phyloP scores from a whole-genome alignment of 805 yeast species.

The Candida maltosa region DNA sequence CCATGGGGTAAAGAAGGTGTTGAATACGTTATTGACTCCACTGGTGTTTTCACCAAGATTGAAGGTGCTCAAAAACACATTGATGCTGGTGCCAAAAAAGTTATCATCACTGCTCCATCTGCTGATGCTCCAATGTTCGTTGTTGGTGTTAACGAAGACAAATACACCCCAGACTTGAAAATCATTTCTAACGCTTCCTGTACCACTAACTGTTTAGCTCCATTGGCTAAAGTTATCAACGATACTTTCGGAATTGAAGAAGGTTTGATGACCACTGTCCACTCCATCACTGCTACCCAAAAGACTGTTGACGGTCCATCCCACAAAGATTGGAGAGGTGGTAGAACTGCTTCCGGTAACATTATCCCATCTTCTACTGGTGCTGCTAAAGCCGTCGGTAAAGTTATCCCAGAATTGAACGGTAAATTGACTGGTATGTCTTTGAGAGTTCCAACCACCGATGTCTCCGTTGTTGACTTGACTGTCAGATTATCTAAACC shows the following conservation, averaged over 20 bases:
- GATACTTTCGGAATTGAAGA: slow-evolving; percentile 84
- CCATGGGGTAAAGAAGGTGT: slow-evolving; percentile 88
- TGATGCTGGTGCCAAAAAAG: slow-evolving; percentile 92
- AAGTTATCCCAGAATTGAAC: slow-evolving; percentile 85
- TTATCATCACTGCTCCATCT: slow-evolving; percentile 91
- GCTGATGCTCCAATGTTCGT: slow-evolving; percentile 95
- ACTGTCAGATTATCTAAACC: slow-evolving; percentile 77
- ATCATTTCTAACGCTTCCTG: slow-evolving; percentile 92
- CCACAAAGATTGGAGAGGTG: slow-evolving; percentile 98
- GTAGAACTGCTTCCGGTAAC: slow-evolving; percentile 94
- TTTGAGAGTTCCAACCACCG: slow-evolving; percentile 90
- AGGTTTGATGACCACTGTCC: slow-evolving; percentile 95
- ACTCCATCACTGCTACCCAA: slow-evolving; percentile 94
- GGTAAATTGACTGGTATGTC: slow-evolving; percentile 95
- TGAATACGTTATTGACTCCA: slow-evolving; percentile 86
- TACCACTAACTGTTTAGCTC: slow-evolving; percentile 95
- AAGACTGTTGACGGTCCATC: slow-evolving; percentile 97
- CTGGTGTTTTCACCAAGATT: slow-evolving; percentile 86
- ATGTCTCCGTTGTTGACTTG: slow-evolving; percentile 90
- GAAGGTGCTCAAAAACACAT: slow-evolving; percentile 84
- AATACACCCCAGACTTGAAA: slow-evolving; percentile 70
- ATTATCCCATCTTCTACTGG: slow-evolving; percentile 94
- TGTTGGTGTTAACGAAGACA: slow-evolving; percentile 81
- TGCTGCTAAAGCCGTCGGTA: slow-evolving; percentile 97
- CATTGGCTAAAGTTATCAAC: slow-evolving; percentile 85